These are phyloP conservation scores for Eucalyptus melliodora DNA, from an alignment of 345 rosid species.

Conservation along the genomic window DNA sequence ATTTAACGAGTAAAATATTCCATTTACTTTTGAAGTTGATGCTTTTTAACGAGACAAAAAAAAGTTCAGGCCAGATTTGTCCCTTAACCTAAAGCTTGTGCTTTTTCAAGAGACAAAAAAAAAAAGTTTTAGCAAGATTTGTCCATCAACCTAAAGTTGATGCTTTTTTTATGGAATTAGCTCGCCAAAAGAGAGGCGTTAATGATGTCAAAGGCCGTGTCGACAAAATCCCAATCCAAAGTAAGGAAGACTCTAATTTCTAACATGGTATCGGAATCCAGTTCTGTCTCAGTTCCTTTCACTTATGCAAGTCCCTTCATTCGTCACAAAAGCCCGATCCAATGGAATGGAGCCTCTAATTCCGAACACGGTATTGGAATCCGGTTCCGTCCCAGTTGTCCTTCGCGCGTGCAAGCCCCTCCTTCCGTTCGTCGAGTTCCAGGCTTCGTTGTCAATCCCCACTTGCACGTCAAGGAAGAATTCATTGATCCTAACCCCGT, in stretches of 20 bases:
- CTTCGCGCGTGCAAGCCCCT: background rate
- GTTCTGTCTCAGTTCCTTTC: background rate
- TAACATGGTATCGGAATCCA: background rate
- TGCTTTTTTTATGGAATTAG: rapidly evolving
- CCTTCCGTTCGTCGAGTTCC: rapidly evolving
- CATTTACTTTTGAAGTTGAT: background rate
- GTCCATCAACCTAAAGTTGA: too few relatives aligned
- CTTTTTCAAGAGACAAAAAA: too few relatives aligned
- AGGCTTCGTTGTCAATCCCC: background rate
- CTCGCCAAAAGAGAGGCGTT: background rate
- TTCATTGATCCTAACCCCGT: background rate
- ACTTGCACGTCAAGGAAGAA: background rate
- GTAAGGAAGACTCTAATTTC: rapidly evolving
- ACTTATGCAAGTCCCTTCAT: rapidly evolving
- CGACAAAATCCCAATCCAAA: background rate
- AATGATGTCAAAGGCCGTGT: background rate
- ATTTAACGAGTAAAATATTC: background rate
- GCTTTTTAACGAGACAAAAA: too few relatives aligned
- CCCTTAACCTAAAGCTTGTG: too few relatives aligned
- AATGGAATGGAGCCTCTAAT: too few relatives aligned
- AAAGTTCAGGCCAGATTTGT: rapidly evolving
- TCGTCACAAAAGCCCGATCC: background rate
- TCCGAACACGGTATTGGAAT: background rate
- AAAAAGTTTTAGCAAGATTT: too few relatives aligned
- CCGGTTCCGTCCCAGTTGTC: background rate